These are phyloP conservation scores for Ustilago sp. DNA, from an alignment of 1,284 basidiomycete genomes.

Conservation along the genomic window DNA sequence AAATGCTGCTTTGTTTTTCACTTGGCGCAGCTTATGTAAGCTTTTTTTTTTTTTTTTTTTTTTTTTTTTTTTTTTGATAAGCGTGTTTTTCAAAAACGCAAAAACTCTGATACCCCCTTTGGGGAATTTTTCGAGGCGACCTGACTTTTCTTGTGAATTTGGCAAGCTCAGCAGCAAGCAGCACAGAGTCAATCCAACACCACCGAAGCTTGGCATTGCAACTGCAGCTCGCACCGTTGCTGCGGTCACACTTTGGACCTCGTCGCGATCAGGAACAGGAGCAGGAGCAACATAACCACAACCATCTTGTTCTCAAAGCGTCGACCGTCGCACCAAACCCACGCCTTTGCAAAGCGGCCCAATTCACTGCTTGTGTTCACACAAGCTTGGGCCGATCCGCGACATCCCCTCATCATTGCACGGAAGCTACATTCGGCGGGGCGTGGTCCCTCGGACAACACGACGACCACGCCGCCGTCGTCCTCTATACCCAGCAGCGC, in stretches of 20 bases:
- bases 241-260: constrained; percentile 15
- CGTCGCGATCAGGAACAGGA: constrained; percentile 7
- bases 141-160: neutral
- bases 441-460: constrained; percentile 30
- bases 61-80: no score
- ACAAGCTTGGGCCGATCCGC: constrained; percentile 45
- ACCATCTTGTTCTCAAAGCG: constrained; percentile 9
- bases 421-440: constrained; percentile 41
- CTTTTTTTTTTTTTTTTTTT: no score
- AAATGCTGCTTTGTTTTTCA: no score
- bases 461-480: constrained; percentile 37
- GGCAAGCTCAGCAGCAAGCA: neutral
- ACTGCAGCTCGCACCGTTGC: constrained; percentile 7
- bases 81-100: no score
- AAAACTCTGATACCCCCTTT: neutral
- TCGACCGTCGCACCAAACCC: constrained; percentile 1
- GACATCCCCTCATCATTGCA: constrained; percentile 43
- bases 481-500: constrained; percentile 2
- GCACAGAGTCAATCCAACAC: neutral
- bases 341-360: constrained; percentile 25
- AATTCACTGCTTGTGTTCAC: constrained; percentile 35
- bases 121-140: neutral
- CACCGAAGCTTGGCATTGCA: neutral
- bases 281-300: constrained; percentile 4
- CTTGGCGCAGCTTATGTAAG: no score